Evolutionary conservation across 1,284 basidiomycete species (phyloP), one percentile per base, ranked within the genome.

Genomic region (Pascua sp.): DNA sequence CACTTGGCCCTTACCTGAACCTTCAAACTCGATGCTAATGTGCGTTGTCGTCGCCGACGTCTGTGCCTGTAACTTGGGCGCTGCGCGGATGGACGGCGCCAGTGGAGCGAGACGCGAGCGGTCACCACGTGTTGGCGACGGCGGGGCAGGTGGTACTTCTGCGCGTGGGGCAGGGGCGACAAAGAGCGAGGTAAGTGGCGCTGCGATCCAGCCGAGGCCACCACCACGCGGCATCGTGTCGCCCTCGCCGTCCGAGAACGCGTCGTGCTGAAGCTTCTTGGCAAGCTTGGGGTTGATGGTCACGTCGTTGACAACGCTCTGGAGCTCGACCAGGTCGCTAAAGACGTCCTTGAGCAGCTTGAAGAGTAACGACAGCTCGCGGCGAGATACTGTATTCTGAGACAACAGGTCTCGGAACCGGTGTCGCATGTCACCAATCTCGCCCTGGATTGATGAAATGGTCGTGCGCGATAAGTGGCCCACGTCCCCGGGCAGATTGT

Each of bases 1-100:
- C 9, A 86, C 82, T 12, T 73, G 73, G 15, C 87, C 89, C 2
- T 83, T 78, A 2, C 88, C 87, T 32, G 24, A 32, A 32, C 24
- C 24, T 7, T 86, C 89, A 76, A 95, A 95, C 78, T 95, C 92
- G 53, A 97, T 91, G 59, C 91, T 93, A 65, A 96, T 91, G 0
- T 90, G 91, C 39, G 89, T 92, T 1, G 89, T 82, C 16, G 88
- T 90, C 4, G 93, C 90, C 7, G 87, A 86, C 18, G 91, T 83
- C 15, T 89, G 90, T 1, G 91, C 86, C 1, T 84, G 84, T 17
- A 87, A 81, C 72, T 95, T 96, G 0, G 88, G 84, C 12, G 82
- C 83, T 0, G 81, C 66, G n/a, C 81, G 81, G 16, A 57, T 48
- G 2, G 67, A 50, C 32, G 39, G 54, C 11, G 42, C 56, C 16